A percentile compares a stretch with the other conserved stretches of the same genome.
These are phyloP conservation scores for Stereocaulon alpinum DNA, from an alignment of 495 filamentous ascomycete species.

Conservation along the genomic window DNA sequence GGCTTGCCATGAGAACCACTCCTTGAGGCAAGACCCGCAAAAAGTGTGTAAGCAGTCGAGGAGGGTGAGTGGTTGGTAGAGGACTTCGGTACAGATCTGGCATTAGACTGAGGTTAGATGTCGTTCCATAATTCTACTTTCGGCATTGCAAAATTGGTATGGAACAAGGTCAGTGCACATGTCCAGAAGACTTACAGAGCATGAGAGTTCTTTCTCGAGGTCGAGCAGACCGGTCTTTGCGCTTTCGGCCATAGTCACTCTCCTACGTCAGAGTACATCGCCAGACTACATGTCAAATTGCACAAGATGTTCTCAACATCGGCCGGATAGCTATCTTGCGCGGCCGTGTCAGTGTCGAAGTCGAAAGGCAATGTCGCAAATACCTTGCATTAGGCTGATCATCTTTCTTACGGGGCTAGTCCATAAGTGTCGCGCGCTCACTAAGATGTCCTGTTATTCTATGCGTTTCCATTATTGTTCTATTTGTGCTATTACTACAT, in stretches of 20 bases:
- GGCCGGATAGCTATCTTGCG: neutral
- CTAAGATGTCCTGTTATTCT: neutral
- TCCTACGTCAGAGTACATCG: neutral
- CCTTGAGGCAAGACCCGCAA: constrained; percentile 86
- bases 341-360: neutral
- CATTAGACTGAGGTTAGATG: constrained; percentile 7
- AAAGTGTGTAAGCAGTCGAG: constrained; percentile 97
- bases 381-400: neutral
- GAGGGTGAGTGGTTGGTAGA: constrained; percentile 90
- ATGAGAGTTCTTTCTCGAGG: constrained; percentile 82
- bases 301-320: neutral
- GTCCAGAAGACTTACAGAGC: constrained; percentile 57
- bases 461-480: neutral
- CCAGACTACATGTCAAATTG: neutral
- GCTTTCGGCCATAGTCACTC: constrained; percentile 27
- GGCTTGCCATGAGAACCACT: constrained; percentile 71
- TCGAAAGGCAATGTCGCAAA: neutral
- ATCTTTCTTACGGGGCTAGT: constrained; percentile 2
- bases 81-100: constrained; percentile 92
- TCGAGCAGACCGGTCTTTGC: constrained; percentile 36
- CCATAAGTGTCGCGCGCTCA: neutral
- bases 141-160: neutral
- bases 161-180: neutral
- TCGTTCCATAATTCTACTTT: neutral
- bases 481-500: neutral